Evolutionary conservation across 495 filamentous ascomycete genomes (phyloP), one percentile per base, ranked within the genome.

Genomic region (Trypethelium eluteriae): DNA sequence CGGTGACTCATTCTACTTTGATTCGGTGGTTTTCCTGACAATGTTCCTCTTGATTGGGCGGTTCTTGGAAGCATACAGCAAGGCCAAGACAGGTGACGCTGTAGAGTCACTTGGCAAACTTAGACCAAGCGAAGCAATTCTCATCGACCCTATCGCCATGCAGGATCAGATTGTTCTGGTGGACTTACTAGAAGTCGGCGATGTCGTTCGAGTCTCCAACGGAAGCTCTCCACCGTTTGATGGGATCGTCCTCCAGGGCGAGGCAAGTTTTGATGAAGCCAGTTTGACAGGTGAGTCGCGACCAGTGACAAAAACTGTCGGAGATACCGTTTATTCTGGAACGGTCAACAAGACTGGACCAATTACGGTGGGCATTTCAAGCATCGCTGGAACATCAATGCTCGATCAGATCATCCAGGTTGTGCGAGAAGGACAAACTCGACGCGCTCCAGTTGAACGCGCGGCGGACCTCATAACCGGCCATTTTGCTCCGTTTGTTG

Each of bases 11-110:
- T 67, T 87, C 9, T 98, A 96, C 72, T 98, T 97, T 71, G 94
- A 98, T 75, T 90, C 92, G 2, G 94, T 96, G 2, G 90, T 96
- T 1, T 96, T 98, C 67, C 77, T 98, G 50, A 97, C 94, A 0
- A 82, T 97, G 64, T 98, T 98, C 73, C 85, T 98, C 62, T 85
- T 98, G 5, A 82, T 89, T 63, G 88, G 88, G 62, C 85, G 92
- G 16, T 85, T 87, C 62, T 83, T 97, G 59, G 93, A 98, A 77
- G 88, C 91, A 25, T 94, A 93, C 78, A 96, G 89, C 81, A 96
- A 97, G 78, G 86, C 91, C 1, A 92, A 89, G 73, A 90, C 93
- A 0, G 93, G 93, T 2, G 89, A 96, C 74, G 94, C 93, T 3
- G 90, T 98, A 4, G 84, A 88, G 62, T 83, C 88, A 59, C 80